Base-by-base conservation (phyloP, 169 alveolate species). In the Perkinsus marinus region DNA sequence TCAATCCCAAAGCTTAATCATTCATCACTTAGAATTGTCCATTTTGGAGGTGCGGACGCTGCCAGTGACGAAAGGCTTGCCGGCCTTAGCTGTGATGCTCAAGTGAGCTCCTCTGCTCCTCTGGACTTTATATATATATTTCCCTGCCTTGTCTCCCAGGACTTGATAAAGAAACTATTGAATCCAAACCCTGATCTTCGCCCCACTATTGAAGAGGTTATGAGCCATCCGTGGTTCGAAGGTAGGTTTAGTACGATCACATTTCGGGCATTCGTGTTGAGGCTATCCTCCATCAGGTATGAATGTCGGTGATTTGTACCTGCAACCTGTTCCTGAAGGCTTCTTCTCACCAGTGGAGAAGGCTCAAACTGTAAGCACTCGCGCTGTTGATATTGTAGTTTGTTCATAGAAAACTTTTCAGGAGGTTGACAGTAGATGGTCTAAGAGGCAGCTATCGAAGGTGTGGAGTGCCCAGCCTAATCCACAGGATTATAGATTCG, bases 181-280 rank as follows among this genome's bases (percentile, higher is more conserved):
- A 93, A 93, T 68, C 92, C 91, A 47, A 93, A 93, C 90, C 94
- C 94, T 5, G 43, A 79, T 89, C 93, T 92, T 57, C 92, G 94
- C 91, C 93, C 93, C 41, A 43, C 92, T 39, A 39, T 93, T 41
- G 93, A 93, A 57, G 94, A 93, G 57, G 92, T 93, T 16, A 92
- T 93, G 92, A 91, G 91, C 68, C 94, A 93, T 91, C 94, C 92
- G 89, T 93, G 94, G 94, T 93, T 93, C 89, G 89, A 68, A 57
- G 79, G 79, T 57, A 57, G 5, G 7, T 19, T 26, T 26, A 13
- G 30, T 19, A 16, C 37, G 37, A 57, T 43, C 68, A 10, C 17
- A 30, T 13, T 5, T 13, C 79, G 79, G 36, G 79, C 68, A 43
- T 10, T 43, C 26, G 34, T 13, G 5, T 16, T 57, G 9, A 13